Evolutionary conservation across 2,329 filamentous ascomycete genomes (phyloP), one percentile per base, ranked within the genome.

Genomic region (Drechslerella stenobrocha): DNA sequence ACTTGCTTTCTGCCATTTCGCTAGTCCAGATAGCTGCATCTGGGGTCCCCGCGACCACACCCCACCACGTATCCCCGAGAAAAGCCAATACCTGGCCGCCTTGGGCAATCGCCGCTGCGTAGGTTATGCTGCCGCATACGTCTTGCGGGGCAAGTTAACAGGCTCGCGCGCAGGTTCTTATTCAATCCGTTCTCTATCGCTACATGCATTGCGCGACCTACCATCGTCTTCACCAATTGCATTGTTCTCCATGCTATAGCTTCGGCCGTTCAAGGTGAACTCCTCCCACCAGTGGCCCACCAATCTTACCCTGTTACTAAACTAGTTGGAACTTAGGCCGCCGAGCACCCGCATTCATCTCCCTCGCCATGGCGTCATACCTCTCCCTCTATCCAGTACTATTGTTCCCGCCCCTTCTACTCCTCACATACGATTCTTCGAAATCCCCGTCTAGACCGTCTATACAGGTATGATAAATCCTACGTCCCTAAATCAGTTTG

Each of bases 121-220:
- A 82, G 74, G 82, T 73, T 34, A 37, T 26, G 34, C n/a, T 6
- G 2, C 28, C n/a, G 44, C 20, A 13, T 24, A 20, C 20, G 3
- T 18, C 20, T 22, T 15, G 23, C 32, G 48, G 34, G 35, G 6
- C 44, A 28, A 30, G 20, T 22, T 34, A 13, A 15, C 30, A 23
- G n/a, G 40, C 51, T 9, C 40, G 45, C 2, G 67, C 4, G 3
- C 35, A 93, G 89, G 71, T 97, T 89, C 75, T 83, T 98, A 1
- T 92, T 97, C 78, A 97, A 95, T 75, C 93, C 93, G 0, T 95
- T 96, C 75, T 95, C 91, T 0, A 84, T 98, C 67, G 85, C 90
- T 44, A 91, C 90, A 15, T 97, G 92, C 76, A 82, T 98, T 64
- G 92, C 88, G 23, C 87, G 92, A 37, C 89, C 93, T 0, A 96